Evolutionary conservation across 164 flowering plant genomes (phyloP), one percentile per base, ranked within the genome.

Genomic region (Dillenia suffruticosa): DNA sequence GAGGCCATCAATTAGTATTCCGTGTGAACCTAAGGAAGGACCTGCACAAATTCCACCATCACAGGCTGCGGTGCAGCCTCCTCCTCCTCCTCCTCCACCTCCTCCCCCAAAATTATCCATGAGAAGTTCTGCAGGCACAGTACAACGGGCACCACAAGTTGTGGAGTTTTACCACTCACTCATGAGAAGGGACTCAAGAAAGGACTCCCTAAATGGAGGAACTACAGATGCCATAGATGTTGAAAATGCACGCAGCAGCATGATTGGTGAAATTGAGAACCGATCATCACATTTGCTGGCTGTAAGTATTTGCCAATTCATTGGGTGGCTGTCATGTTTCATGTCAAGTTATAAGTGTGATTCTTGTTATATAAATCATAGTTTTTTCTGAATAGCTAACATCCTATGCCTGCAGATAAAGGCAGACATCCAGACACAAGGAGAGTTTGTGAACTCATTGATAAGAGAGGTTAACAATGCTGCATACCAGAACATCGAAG

Each of bases 181-280:
- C 14, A 92, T 92, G 98, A 89, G 82, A 80, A 79, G 96, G 66
- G 98, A 90, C 51, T 78, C 90, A 0, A 83, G 88, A 66, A 89
- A 79, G 74, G 98, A 92, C 56, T 70, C 92, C 66, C 56, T 79
- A 10, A 75, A 73, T 69, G 87, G 85, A 49, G 91, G 82, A 56
- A 46, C 63, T 5, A 74, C 68, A 63, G 96, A 87, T 51, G 74
- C 70, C 22, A 55, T 80, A 11, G 79, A 77, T 65, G 91, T 90
- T 45, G 78, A 91, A 22, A 80, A 82, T 77, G 96, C 74, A 26
- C 87, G 84, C 32, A 89, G 90, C 77, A 86, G 79, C 81, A 90
- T 92, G 98, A 92, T 90, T 56, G 98, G 83, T 49, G 98, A 92
- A 81, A 92, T 92, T 51, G 96, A 92, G 74, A 92, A 86, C 64